Base-by-base conservation (phyloP, 768 basidiomycete genomes). In the Leccinum uliginosum region DNA sequence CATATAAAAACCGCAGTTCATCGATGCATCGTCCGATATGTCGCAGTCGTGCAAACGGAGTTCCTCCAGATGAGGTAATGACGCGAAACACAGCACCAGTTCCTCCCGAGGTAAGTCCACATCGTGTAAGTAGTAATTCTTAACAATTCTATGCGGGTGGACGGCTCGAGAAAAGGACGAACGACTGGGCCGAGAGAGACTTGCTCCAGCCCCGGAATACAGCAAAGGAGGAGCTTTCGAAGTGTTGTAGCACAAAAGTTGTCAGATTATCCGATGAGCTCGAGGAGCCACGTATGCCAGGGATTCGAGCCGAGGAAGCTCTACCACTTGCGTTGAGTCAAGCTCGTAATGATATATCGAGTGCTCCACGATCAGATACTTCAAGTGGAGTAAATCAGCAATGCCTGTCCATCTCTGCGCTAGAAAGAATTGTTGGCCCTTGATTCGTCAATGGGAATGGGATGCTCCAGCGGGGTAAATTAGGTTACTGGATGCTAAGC, bases 21-120 rank as follows among this genome's bases (percentile, higher is more conserved):
- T 69, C 65, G 62, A 55, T 21, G 76, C 73, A 17, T 69, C 65
- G 62, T 83, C 80, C 29, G 79, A 68, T 56, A 87, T 79, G 46
- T 83, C 83, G 56, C 80, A 80, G 61, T 83, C 81, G 63, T 84
- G 83, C 38, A 85, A 70, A 53, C 77, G 76, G 17, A 86, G 71
- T 53, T 79, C 77, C 59, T 76, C 72, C 44, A 86, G 65, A 17
- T 60, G 57, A 11, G 76, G 74, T 17, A 83, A 67, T 21, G 68
- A 56, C 17, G 56, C 54, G 62, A 78, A 74, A 57, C 70, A 72
- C 17, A 60, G 64, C 35, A 65, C 63, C 59, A 80, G 80, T 14
- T 74, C 69, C 21, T 68, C 66, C 23, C 71, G 68, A 38, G 76
- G 58, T 30, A 82, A 65, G 60, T 78, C 75, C 59, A 82, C 62